Conservation (phyloP, 2,329 filamentous ascomycete genomes). For the Whalleya microplaca region DNA sequence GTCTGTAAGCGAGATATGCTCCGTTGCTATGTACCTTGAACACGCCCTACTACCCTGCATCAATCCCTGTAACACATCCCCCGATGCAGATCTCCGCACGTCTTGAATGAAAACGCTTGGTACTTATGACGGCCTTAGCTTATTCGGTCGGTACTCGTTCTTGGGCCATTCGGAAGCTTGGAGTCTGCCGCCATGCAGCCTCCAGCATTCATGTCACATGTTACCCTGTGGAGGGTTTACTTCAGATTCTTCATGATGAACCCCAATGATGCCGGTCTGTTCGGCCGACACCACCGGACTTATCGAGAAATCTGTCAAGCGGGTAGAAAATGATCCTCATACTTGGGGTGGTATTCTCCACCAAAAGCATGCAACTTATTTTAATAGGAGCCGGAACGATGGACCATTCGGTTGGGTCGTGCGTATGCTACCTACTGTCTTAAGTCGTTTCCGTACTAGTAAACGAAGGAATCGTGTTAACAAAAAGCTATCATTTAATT, state of each 20-base stretch:
- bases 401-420: not conserved
- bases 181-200: conserved; percentile 4
- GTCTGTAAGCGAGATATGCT: not conserved
- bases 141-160: conserved; percentile 3
- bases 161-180: conserved; percentile 11
- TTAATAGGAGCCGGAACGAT: not conserved
- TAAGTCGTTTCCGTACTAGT: not conserved
- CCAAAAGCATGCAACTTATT: not conserved
- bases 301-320: not conserved
- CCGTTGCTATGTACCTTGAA: not conserved
- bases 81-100: conserved; percentile 23
- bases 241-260: not conserved
- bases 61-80: conserved; percentile 28
- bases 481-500: not conserved
- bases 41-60: not conserved
- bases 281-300: not conserved
- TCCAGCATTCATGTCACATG: conserved; percentile 19
- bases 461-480: not conserved
- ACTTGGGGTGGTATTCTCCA: not conserved
- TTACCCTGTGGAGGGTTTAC: conserved; percentile 5
- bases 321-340: not conserved
- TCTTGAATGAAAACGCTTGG: conserved; percentile 23
- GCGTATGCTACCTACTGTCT: not conserved
- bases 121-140: conserved; percentile 13
- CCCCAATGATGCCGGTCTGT: not conserved